phyloP scores from a whole-genome alignment of 352 stramenopile genomes.

The Phytopythium ostracodes region DNA sequence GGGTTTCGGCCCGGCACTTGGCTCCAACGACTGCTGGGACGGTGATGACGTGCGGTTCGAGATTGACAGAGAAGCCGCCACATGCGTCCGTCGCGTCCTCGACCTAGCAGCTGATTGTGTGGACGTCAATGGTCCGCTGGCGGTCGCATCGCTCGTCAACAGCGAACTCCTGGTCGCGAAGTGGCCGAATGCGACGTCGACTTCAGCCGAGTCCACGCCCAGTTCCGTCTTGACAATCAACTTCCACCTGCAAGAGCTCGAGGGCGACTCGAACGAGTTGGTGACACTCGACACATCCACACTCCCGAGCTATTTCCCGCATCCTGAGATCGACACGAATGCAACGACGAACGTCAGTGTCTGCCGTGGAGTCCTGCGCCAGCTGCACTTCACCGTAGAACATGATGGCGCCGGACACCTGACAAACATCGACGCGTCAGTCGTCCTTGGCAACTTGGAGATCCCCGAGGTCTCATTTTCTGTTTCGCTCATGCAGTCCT shows the following conservation, averaged over 20 bases:
- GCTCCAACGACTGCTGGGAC: slow-evolving; percentile 26
- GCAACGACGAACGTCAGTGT: slow-evolving; percentile 3
- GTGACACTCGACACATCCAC: slow-evolving; percentile 6
- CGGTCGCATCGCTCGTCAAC: slow-evolving; percentile 10
- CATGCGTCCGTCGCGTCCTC: slow-evolving; percentile 12
- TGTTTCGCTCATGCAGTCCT: slow-evolving; percentile 21
- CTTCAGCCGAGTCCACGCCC: neutral
- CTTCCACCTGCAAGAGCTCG: slow-evolving; percentile 12
- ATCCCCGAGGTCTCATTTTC: neutral
- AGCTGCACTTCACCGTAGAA: slow-evolving; percentile 21
- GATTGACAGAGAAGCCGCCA: slow-evolving; percentile 2
- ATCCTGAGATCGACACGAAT: slow-evolving; percentile 8
- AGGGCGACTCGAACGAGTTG: slow-evolving; percentile 1
- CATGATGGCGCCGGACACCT: slow-evolving; percentile 29
- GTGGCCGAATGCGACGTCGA: slow-evolving; percentile 12
- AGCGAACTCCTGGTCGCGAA: slow-evolving; percentile 20
- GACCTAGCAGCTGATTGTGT: slow-evolving; percentile 15
- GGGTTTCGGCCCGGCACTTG: slow-evolving; percentile 11
- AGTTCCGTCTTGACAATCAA: slow-evolving; percentile 11
- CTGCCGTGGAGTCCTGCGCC: slow-evolving; percentile 21
- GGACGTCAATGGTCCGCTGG: slow-evolving; percentile 7
- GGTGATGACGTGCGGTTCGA: slow-evolving; percentile 23
- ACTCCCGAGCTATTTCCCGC: slow-evolving; percentile 23
- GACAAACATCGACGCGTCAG: slow-evolving; percentile 12
- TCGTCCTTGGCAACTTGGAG: slow-evolving; percentile 21